Evolutionary conservation across 169 alveolate genomes (phyloP).

Genomic region (Plasmodium cynomolgi): DNA sequence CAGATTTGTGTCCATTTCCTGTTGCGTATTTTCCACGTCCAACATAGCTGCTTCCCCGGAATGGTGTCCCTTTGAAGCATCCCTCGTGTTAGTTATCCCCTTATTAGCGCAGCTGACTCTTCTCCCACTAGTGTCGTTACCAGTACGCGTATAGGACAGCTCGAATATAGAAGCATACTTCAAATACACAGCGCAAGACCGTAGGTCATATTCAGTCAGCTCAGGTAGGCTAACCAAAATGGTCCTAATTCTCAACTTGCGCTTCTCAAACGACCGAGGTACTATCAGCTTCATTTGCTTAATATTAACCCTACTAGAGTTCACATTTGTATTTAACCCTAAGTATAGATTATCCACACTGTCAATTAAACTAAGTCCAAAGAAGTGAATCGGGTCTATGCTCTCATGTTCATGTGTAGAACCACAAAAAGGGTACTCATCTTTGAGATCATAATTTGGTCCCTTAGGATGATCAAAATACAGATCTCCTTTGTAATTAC

Average conservation of each 20-base stretch:
- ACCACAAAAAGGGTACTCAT: neutral
- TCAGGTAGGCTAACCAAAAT: conserved; percentile 59
- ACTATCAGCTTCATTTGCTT: conserved; percentile 27
- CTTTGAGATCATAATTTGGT: neutral
- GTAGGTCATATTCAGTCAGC: neutral
- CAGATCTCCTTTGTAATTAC: conserved; percentile 43
- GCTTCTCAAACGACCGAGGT: neutral
- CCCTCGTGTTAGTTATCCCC: neutral
- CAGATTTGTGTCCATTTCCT: neutral
- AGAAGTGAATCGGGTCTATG: conserved; percentile 28
- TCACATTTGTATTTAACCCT: conserved; percentile 9
- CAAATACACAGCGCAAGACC: neutral
- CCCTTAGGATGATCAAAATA: conserved; percentile 8
- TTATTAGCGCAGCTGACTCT: neutral
- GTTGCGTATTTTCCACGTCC: neutral
- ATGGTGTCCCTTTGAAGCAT: neutral
- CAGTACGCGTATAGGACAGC: conserved; percentile 7
- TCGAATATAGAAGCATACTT: conserved; percentile 27
- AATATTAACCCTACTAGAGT: neutral
- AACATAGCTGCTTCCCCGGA: neutral
- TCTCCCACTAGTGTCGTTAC: neutral
- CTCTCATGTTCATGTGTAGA: conserved; percentile 3
- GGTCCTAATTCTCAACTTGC: neutral
- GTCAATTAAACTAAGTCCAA: conserved; percentile 30
- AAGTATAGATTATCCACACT: conserved; percentile 21